Evolutionary conservation across 2,329 filamentous ascomycete genomes (phyloP).

Genomic region (Stromatinia cepivora): DNA sequence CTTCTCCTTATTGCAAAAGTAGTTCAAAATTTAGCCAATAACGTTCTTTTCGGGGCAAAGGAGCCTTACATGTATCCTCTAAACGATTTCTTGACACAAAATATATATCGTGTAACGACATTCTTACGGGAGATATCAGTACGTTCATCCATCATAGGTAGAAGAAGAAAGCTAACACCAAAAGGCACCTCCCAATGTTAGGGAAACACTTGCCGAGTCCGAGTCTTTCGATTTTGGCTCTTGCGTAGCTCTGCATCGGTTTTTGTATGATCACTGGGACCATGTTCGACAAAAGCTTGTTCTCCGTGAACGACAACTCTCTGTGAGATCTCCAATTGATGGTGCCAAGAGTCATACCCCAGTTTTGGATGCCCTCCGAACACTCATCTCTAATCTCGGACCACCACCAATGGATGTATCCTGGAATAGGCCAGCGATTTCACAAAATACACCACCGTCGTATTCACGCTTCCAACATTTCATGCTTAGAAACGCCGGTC

Average conservation of each 20-base stretch:
- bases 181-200: slow-evolving; percentile 50
- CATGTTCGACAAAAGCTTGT: slow-evolving; percentile 65
- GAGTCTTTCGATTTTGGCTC: slow-evolving; percentile 69
- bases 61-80: slow-evolving; percentile 72
- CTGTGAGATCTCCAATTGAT: slow-evolving; percentile 56
- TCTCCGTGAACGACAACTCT: slow-evolving; percentile 58
- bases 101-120: slow-evolving; percentile 66
- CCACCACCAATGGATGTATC: slow-evolving; percentile 67
- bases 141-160: slow-evolving; percentile 35
- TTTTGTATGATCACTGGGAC: slow-evolving; percentile 72
- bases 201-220: slow-evolving; percentile 46
- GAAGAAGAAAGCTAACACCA: slow-evolving; percentile 22
- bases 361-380: slow-evolving; percentile 59
- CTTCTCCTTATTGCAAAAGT: slow-evolving; percentile 70
- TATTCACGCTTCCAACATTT: slow-evolving; percentile 72
- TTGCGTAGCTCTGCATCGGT: slow-evolving; percentile 67
- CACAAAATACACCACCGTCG: slow-evolving; percentile 59
- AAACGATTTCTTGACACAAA: slow-evolving; percentile 67
- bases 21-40: slow-evolving; percentile 70
- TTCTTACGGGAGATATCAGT: slow-evolving; percentile 69
- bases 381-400: slow-evolving; percentile 65
- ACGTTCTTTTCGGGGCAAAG: slow-evolving; percentile 70
- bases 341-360: slow-evolving; percentile 53
- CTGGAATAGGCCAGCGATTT: slow-evolving; percentile 68
- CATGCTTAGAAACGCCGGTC: slow-evolving; percentile 68